Conservation (phyloP, 768 basidiomycete species). For the Austroboletus festivus region DNA sequence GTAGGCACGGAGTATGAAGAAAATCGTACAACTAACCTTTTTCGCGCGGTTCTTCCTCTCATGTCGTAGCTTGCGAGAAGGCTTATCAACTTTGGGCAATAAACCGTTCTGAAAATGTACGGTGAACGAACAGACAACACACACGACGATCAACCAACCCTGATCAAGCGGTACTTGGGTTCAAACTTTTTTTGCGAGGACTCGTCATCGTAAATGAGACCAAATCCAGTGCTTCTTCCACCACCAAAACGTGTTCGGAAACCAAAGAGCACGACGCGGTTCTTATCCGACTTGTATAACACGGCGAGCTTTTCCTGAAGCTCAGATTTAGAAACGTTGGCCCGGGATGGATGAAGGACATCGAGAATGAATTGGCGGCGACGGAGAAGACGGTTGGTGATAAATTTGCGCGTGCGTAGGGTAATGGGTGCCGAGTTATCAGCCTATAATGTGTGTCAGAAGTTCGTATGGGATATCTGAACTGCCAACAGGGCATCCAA, state of each 20-base stretch:
- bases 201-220: constrained; percentile 96
- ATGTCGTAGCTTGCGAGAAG: constrained; percentile 97
- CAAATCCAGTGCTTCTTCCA: constrained; percentile 95
- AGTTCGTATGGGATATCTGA: constrained; percentile 19
- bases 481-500: constrained; percentile 25
- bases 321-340: constrained; percentile 91
- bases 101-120: constrained; percentile 55
- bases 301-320: constrained; percentile 88
- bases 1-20: constrained; percentile 10
- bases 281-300: constrained; percentile 91
- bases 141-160: constrained; percentile 55
- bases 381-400: constrained; percentile 95
- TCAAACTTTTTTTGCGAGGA: constrained; percentile 95
- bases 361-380: constrained; percentile 96
- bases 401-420: constrained; percentile 97
- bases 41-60: constrained; percentile 99
- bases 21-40: constrained; percentile 62
- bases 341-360: constrained; percentile 90
- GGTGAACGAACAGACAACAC: constrained; percentile 3
- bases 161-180: constrained; percentile 90
- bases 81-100: constrained; percentile 74
- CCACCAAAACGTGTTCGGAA: constrained; percentile 97
- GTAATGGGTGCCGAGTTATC: constrained; percentile 85
- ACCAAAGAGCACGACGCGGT: constrained; percentile 90
- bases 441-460: constrained; percentile 46